Percentiles rank a stretch among this genome's conserved stretches.
These are phyloP conservation scores for Actinomucor elegans DNA, from an alignment of 371 early-diverging fungal genomes.

Conservation along the genomic window DNA sequence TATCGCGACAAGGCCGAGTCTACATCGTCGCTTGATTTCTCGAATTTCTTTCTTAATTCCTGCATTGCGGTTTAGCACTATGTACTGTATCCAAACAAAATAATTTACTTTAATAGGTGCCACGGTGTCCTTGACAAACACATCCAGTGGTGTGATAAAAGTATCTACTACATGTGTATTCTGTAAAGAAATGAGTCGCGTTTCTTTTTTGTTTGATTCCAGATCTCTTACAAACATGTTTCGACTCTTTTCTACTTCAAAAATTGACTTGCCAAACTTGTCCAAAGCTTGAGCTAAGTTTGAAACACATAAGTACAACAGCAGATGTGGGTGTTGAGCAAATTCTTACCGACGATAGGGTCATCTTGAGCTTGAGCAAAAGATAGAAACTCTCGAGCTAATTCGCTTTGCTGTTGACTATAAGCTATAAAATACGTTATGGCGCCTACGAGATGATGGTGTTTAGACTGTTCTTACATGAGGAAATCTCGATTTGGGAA, in stretches of 20 bases:
- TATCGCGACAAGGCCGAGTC: conserved; percentile 60
- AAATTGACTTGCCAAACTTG: conserved; percentile 55
- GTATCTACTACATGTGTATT: conserved; percentile 63
- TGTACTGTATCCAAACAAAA: neutral
- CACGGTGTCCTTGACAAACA: conserved; percentile 58
- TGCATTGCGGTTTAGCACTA: conserved; percentile 4
- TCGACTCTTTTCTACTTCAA: conserved; percentile 64
- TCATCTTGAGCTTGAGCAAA: conserved; percentile 61
- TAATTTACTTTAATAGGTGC: conserved; percentile 57
- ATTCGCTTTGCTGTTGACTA: conserved; percentile 52
- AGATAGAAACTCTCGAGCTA: conserved; percentile 51
- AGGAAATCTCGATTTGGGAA: conserved; percentile 54
- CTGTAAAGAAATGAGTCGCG: conserved; percentile 24
- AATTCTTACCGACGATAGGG: conserved; percentile 56
- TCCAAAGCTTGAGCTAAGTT: conserved; percentile 51
- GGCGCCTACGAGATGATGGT: too few species aligned
- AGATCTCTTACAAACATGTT: conserved; percentile 53
- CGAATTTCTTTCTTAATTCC: conserved; percentile 66
- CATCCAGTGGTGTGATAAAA: conserved; percentile 66
- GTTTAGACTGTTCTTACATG: conserved; percentile 28
- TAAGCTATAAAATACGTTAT: too few species aligned
- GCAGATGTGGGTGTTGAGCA: too few species aligned
- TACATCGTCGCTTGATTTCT: conserved; percentile 65
- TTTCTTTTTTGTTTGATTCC: neutral
- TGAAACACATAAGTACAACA: neutral